Percentiles rank a stretch among this genome's conserved stretches.
phyloP scores from a whole-genome alignment of 768 basidiomycete genomes.

The Macrolepiota dolichaula region DNA sequence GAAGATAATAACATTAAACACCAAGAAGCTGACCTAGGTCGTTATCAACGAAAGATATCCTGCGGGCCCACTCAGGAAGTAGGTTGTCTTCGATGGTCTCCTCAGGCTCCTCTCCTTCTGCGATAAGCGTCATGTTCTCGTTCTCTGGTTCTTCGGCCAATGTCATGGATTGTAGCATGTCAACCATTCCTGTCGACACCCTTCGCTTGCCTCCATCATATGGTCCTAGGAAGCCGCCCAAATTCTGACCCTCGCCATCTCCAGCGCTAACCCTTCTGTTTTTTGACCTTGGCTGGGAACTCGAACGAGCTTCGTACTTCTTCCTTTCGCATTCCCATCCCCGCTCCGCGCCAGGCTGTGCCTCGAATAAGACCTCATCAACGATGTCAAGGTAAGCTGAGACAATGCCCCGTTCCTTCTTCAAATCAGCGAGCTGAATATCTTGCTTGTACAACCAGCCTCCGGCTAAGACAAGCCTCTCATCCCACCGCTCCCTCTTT shows the following conservation, averaged over 20 bases:
- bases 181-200: slow-evolving; percentile 58
- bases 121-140: slow-evolving; percentile 44
- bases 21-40: slow-evolving; percentile 48
- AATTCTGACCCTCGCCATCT: slow-evolving; percentile 27
- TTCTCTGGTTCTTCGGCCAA: slow-evolving; percentile 57
- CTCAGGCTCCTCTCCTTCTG: slow-evolving; percentile 32
- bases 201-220: slow-evolving; percentile 39
- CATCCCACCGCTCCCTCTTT: slow-evolving; percentile 77
- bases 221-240: slow-evolving; percentile 15
- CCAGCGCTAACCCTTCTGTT: slow-evolving; percentile 47
- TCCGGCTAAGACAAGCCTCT: slow-evolving; percentile 72
- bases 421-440: slow-evolving; percentile 48
- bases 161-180: slow-evolving; percentile 45
- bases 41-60: slow-evolving; percentile 49
- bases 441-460: slow-evolving; percentile 83
- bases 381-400: slow-evolving; percentile 70
- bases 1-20: slow-evolving; percentile 5
- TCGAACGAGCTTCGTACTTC: slow-evolving; percentile 3
- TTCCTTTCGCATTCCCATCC: slow-evolving; percentile 34
- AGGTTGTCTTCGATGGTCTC: slow-evolving; percentile 64
- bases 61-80: slow-evolving; percentile 76
- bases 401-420: slow-evolving; percentile 56
- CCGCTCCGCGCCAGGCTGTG: slow-evolving; percentile 44
- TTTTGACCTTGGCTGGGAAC: slow-evolving; percentile 32
- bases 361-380: slow-evolving; percentile 74